phyloP scores from a whole-genome alignment of 1,284 basidiomycete species.

The Ustilago loliicola region DNA sequence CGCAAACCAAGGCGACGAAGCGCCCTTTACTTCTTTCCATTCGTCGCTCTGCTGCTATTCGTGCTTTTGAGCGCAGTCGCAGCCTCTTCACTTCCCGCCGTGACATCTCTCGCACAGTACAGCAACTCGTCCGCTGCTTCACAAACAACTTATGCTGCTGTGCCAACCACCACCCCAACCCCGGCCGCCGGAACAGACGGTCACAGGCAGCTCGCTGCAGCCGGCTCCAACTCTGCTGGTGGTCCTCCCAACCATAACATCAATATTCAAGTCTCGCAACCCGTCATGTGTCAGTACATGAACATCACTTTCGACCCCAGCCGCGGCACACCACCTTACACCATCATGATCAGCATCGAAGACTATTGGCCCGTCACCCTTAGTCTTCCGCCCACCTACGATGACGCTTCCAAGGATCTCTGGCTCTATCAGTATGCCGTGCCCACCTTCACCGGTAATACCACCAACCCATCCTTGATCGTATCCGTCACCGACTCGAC shows the following conservation, averaged over 20 bases:
- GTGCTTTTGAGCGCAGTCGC: constrained; percentile 2
- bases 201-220: constrained; percentile 25
- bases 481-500: constrained; percentile 58
- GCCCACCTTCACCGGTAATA: constrained; percentile 38
- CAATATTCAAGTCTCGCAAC: constrained; percentile 44
- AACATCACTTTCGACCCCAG: constrained; percentile 61
- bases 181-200: not conserved
- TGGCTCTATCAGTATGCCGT: constrained; percentile 57
- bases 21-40: not conserved
- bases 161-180: not conserved
- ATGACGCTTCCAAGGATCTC: constrained; percentile 41
- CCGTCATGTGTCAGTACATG: constrained; percentile 52
- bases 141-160: not conserved
- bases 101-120: constrained; percentile 2
- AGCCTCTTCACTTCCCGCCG: constrained; percentile 10
- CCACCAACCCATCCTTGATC: constrained; percentile 47
- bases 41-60: constrained; percentile 13
- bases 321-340: constrained; percentile 54
- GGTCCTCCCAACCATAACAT: constrained; percentile 23
- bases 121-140: not conserved
- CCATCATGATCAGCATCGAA: constrained; percentile 54
- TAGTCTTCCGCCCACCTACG: constrained; percentile 43
- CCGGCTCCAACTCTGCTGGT: constrained; percentile 1
- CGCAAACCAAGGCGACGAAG: not conserved
- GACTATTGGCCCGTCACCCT: constrained; percentile 53